Evolutionary conservation across 768 basidiomycete genomes (phyloP).

Genomic region (Kwoniella mangroviensis): DNA sequence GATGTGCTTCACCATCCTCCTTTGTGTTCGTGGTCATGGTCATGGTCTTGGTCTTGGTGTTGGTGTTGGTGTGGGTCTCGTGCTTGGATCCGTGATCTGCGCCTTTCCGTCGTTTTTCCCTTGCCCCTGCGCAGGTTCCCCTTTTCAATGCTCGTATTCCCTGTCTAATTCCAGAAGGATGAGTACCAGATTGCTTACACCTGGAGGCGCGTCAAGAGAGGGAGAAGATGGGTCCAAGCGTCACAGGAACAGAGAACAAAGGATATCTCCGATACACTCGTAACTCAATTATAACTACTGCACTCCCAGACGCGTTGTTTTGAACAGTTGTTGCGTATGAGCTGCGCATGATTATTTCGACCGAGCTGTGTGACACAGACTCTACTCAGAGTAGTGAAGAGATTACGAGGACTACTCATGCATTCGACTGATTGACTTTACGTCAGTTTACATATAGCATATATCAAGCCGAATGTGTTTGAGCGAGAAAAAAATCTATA

Average conservation of each 20-base stretch:
- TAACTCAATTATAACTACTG: too few species aligned
- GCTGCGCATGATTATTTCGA: too few species aligned
- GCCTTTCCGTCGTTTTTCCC: not conserved
- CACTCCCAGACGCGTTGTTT: constrained; percentile 9
- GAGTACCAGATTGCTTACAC: not conserved
- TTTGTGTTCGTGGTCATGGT: too few species aligned
- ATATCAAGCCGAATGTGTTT: too few species aligned
- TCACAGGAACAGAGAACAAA: constrained; percentile 1
- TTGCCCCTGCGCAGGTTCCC: not conserved
- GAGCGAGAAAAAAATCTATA: too few species aligned
- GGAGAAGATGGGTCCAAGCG: not conserved
- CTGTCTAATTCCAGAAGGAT: not conserved
- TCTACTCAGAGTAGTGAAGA: too few species aligned
- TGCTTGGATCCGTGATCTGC: not conserved
- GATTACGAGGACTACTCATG: too few species aligned
- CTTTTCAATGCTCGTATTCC: not conserved
- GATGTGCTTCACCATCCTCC: too few species aligned
- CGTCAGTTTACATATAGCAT: too few species aligned
- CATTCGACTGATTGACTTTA: too few species aligned
- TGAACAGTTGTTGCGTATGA: not conserved
- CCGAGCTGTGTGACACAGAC: too few species aligned
- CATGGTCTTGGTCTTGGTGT: not conserved
- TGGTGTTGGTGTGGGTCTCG: not conserved
- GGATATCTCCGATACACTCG: not conserved
- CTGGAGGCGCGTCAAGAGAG: not conserved